Evolutionary conservation across 2,329 filamentous ascomycete genomes (phyloP), one percentile per base, ranked within the genome.

Genomic region (Xylaria sp.): DNA sequence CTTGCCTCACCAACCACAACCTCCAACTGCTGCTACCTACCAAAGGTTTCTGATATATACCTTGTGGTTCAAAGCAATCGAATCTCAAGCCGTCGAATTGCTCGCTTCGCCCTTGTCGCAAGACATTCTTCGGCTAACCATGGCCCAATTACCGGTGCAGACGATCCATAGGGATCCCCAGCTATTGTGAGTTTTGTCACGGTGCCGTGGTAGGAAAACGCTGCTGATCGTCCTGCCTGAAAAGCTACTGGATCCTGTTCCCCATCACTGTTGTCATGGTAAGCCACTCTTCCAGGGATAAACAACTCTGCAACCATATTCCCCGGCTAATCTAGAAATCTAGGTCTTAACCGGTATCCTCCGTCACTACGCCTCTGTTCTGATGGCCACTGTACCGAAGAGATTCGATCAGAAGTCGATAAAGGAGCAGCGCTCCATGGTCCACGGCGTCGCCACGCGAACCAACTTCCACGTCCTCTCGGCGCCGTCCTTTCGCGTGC

Each of bases 91-190:
- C 53, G 42, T 51, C 27, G 21, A 32, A 63, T 59, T 25, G 65
- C 48, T 66, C 47, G 50, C 23, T 40, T 40, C 32, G 32, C 29
- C 69, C 50, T 59, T n/a, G 58, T 55, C 60, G 63, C 35, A 54
- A 32, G 18, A 65, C 29, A 32, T 32, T 50, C 40, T 60, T 48
- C 60, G 63, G 72, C 72, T 27, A 47, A 80, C 51, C 61, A 98
- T 98, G 95, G 92, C 92, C 76, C 91, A 96, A 84, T 86, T 92
- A 74, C 88, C 92, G 73, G 91, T 93, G 75, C 96, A 99, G 86
- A 96, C 94, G 85, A 98, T 99, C 88, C 92, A 97, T 84, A 84
- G 96, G 88, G 97, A 99, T 92, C 95, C 96, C 78, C 94, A 97
- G 83, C 87, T 99, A 73, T 97, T 99, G 96, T 98, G 85, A 79